Evolutionary conservation across 2,329 filamentous ascomycete species (phyloP).

Genomic region (Beauveria medogensis): DNA sequence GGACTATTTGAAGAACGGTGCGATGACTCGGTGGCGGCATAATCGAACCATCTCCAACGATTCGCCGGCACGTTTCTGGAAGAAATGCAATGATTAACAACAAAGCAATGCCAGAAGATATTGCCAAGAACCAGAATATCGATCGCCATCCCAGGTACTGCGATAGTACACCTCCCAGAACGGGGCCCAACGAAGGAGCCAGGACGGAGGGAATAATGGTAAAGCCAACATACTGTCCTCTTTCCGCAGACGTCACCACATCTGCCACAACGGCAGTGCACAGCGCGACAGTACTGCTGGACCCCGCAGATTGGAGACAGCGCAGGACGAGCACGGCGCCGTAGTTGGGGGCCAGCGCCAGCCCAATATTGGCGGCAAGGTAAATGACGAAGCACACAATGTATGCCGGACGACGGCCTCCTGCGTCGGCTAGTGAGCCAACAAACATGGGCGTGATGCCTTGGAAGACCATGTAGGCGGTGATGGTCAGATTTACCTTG

Average conservation of each 20-base stretch:
- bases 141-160: constrained; percentile 50
- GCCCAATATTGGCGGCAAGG: constrained; percentile 44
- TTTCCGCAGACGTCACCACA: constrained; percentile 51
- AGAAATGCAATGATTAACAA: constrained; percentile 39
- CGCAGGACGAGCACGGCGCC: constrained; percentile 44
- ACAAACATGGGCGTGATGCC: constrained; percentile 50
- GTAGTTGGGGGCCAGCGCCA: constrained; percentile 42
- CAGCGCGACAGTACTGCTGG: constrained; percentile 51
- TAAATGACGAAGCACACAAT: constrained; percentile 45
- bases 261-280: constrained; percentile 54
- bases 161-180: constrained; percentile 50
- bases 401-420: constrained; percentile 47
- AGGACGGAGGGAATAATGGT: constrained; percentile 41
- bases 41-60: constrained; percentile 46
- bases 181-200: constrained; percentile 41
- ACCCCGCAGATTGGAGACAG: constrained; percentile 50
- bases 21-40: constrained; percentile 30
- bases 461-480: constrained; percentile 53
- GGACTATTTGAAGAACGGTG: constrained; percentile 25
- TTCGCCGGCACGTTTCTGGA: constrained; percentile 42
- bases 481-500: constrained; percentile 43
- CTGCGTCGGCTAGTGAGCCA: constrained; percentile 46
- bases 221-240: constrained; percentile 51
- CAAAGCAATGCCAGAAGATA: constrained; percentile 33
- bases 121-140: constrained; percentile 56